These are phyloP conservation scores for Apiotrichum montevideense DNA, from an alignment of 1,284 basidiomycete genomes.

Conservation along the genomic window DNA sequence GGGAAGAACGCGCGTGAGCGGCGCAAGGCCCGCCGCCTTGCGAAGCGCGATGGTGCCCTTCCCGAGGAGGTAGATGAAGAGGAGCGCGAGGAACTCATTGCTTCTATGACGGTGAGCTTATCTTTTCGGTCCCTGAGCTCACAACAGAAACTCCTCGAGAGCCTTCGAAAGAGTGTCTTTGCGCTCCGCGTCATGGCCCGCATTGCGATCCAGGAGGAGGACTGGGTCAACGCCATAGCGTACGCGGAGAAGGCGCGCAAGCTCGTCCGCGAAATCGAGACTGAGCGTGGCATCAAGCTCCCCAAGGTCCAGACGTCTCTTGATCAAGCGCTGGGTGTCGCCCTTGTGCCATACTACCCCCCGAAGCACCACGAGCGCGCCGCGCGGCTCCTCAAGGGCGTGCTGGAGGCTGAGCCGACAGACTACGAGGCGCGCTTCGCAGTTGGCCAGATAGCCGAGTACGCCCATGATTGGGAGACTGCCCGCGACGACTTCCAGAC, in stretches of 20 bases:
- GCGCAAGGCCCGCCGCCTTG: slow-evolving; percentile 23
- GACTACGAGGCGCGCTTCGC: slow-evolving; percentile 67
- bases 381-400: slow-evolving; percentile 62
- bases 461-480: slow-evolving; percentile 61
- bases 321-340: slow-evolving; percentile 46
- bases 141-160: slow-evolving; percentile 25
- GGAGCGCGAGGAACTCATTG: slow-evolving; percentile 41
- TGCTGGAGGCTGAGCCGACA: slow-evolving; percentile 59
- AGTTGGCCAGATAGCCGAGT: slow-evolving; percentile 66
- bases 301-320: slow-evolving; percentile 29
- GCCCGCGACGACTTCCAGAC: slow-evolving; percentile 60
- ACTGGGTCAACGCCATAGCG: slow-evolving; percentile 69
- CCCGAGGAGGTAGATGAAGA: slow-evolving; percentile 38
- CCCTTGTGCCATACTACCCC: slow-evolving; percentile 76
- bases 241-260: slow-evolving; percentile 64
- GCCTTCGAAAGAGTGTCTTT: slow-evolving; percentile 59
- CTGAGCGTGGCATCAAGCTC: slow-evolving; percentile 54
- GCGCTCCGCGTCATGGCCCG: slow-evolving; percentile 65
- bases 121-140: slow-evolving; percentile 15
- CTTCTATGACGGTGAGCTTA: slow-evolving; percentile 26
- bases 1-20: slow-evolving; percentile 32
- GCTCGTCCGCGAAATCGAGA: slow-evolving; percentile 56
- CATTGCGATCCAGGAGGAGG: slow-evolving; percentile 66
- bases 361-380: slow-evolving; percentile 85
- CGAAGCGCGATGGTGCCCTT: slow-evolving; percentile 30